Percentiles rank a stretch among this genome's conserved stretches.
Evolutionary conservation across 2,329 filamentous ascomycete species (phyloP).

Genomic region (Botryosphaeria dothidea): DNA sequence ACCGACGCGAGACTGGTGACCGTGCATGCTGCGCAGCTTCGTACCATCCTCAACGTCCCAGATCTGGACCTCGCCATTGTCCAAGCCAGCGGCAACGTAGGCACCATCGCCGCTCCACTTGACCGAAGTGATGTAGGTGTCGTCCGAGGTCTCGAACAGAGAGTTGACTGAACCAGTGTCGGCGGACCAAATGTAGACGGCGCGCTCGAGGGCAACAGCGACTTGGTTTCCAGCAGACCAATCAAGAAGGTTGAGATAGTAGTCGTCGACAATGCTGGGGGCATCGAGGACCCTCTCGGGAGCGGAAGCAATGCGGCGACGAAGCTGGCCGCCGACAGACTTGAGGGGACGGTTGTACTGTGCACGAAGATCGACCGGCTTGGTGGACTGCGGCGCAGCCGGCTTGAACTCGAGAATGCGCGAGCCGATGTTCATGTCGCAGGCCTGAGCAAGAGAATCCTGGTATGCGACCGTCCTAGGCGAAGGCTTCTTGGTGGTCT

Average conservation of each 20-base stretch:
- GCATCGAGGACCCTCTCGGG: slow-evolving; percentile 96
- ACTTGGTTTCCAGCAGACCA: slow-evolving; percentile 99
- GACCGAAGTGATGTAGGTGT: slow-evolving; percentile 96
- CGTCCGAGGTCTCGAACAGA: slow-evolving; percentile 80
- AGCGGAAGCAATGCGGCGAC: slow-evolving; percentile 88
- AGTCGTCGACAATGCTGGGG: slow-evolving; percentile 94
- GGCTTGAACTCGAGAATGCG: slow-evolving; percentile 99
- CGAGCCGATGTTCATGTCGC: slow-evolving; percentile 89
- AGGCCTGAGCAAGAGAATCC: slow-evolving; percentile 85
- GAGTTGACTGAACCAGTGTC: slow-evolving; percentile 88
- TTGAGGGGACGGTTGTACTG: slow-evolving; percentile 98
- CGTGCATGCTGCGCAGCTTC: slow-evolving; percentile 98
- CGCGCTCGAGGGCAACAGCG: slow-evolving; percentile 94
- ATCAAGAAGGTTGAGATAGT: slow-evolving; percentile 97
- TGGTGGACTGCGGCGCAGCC: slow-evolving; percentile 94
- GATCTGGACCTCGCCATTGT: slow-evolving; percentile 96
- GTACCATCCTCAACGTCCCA: slow-evolving; percentile 95
- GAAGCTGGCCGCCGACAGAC: slow-evolving; percentile 77
- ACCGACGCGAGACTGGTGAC: slow-evolving; percentile 92
- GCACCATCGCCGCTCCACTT: slow-evolving; percentile 98
- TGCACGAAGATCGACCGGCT: slow-evolving; percentile 94
- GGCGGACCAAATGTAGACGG: slow-evolving; percentile 97
- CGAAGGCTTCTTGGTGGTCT: slow-evolving; percentile 73
- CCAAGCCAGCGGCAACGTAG: slow-evolving; percentile 93
- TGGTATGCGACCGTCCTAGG: slow-evolving; percentile 90